These are phyloP conservation scores for Venturiaceae sp. DNA, from an alignment of 2,329 filamentous ascomycete genomes.

Conservation along the genomic window DNA sequence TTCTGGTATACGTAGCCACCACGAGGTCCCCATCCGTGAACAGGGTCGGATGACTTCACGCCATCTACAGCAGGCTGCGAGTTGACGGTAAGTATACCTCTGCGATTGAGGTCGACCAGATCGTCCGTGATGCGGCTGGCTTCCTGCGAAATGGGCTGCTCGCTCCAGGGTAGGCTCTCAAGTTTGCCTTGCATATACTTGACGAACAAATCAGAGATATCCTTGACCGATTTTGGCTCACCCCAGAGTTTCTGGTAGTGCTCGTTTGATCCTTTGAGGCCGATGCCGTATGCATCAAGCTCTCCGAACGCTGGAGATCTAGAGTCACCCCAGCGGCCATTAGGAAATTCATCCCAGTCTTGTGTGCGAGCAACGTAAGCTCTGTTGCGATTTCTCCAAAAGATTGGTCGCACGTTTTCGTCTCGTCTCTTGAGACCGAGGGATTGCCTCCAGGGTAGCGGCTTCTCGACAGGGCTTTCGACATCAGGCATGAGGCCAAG, in stretches of 20 bases:
- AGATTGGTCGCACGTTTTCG: conserved; percentile 95
- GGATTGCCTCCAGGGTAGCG: conserved; percentile 94
- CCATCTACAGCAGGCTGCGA: conserved; percentile 93
- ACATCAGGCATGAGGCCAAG: conserved; percentile 70
- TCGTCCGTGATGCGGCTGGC: conserved; percentile 67
- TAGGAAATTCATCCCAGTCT: conserved; percentile 98
- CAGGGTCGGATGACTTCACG: conserved; percentile 73
- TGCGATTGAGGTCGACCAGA: conserved; percentile 71
- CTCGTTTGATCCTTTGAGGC: conserved; percentile 88
- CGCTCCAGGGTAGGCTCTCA: conserved; percentile 85
- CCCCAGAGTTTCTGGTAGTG: conserved; percentile 95
- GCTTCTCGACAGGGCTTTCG: conserved; percentile 71
- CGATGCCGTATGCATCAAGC: conserved; percentile 87
- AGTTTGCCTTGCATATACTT: conserved; percentile 74
- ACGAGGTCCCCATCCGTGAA: conserved; percentile 88
- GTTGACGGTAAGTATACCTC: conserved; percentile 90
- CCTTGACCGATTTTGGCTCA: conserved; percentile 66
- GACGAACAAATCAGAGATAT: conserved; percentile 76
- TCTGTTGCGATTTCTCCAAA: conserved; percentile 96
- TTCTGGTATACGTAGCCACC: conserved; percentile 99
- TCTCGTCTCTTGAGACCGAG: conserved; percentile 79
- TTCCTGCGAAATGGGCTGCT: conserved; percentile 75
- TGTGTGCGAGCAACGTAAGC: conserved; percentile 93
- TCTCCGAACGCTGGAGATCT: conserved; percentile 94
- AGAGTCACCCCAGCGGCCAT: conserved; percentile 96